Evolutionary conservation across 1,284 basidiomycete species (phyloP).

Genomic region (Apiotrichum veenhuisii): DNA sequence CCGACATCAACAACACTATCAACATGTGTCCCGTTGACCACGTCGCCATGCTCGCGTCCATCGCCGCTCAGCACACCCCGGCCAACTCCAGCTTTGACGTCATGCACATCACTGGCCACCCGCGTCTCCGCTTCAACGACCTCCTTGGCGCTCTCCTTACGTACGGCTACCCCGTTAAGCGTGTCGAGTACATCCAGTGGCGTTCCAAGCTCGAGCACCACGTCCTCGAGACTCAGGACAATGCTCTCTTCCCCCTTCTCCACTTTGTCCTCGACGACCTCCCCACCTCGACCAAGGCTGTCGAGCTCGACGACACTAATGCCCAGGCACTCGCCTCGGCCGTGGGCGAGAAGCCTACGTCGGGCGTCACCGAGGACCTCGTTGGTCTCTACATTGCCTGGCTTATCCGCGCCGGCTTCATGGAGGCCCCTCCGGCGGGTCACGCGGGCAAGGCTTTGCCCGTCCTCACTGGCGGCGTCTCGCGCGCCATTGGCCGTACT

Average conservation of each 20-base stretch:
- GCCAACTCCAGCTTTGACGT: slow-evolving; percentile 57
- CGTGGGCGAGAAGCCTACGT: slow-evolving; percentile 54
- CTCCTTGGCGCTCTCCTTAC: slow-evolving; percentile 69
- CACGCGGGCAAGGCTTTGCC: slow-evolving; percentile 39
- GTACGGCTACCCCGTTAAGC: slow-evolving; percentile 77
- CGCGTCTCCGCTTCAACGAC: slow-evolving; percentile 84
- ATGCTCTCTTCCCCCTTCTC: slow-evolving; percentile 92
- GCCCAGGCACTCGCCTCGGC: slow-evolving; percentile 63
- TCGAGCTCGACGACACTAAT: slow-evolving; percentile 84
- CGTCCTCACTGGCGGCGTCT: slow-evolving; percentile 42
- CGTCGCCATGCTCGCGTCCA: slow-evolving; percentile 76
- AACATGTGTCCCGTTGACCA: slow-evolving; percentile 99
- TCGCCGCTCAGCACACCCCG: slow-evolving; percentile 62
- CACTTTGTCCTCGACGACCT: slow-evolving; percentile 97
- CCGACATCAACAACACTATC: slow-evolving; percentile 96
- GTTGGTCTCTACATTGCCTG: slow-evolving; percentile 92
- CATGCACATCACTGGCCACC: slow-evolving; percentile 82
- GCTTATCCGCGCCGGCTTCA: slow-evolving; percentile 82
- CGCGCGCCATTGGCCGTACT: slow-evolving; percentile 48
- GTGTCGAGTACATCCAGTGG: slow-evolving; percentile 90
- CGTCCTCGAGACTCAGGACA: slow-evolving; percentile 88
- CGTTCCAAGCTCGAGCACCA: slow-evolving; percentile 88
- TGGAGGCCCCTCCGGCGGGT: slow-evolving; percentile 59
- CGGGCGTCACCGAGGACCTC: slow-evolving; percentile 70
- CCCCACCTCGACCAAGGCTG: slow-evolving; percentile 91